Percentiles rank a stretch among this genome's conserved stretches.
These are phyloP conservation scores for Hippophae gyantsensis DNA, from an alignment of 306 rosid genomes.

Conservation along the genomic window DNA sequence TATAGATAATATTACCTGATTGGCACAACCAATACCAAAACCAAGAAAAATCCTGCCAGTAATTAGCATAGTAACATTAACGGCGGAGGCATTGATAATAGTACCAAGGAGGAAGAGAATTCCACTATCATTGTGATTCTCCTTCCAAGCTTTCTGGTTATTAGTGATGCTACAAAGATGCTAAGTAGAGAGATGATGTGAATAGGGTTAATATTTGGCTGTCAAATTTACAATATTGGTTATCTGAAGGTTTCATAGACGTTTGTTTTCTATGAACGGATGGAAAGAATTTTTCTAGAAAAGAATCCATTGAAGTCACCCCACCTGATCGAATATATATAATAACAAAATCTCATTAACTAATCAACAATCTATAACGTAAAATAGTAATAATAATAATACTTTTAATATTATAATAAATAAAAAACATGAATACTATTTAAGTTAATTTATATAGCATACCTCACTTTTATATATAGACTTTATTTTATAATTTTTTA, in stretches of 20 bases:
- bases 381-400: background rate
- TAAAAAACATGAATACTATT: too few species aligned
- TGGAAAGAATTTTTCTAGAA: slow-evolving; percentile 46
- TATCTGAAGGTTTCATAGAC: slow-evolving; percentile 19
- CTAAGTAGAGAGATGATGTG: slow-evolving; percentile 67
- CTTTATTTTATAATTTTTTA: too few species aligned
- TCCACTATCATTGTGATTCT: slow-evolving; percentile 61
- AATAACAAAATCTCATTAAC: background rate
- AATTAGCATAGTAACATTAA: slow-evolving; percentile 47
- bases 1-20: slow-evolving; percentile 53
- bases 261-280: slow-evolving; percentile 37
- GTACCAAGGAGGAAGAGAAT: slow-evolving; percentile 49
- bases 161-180: slow-evolving; percentile 49
- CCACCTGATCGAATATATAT: slow-evolving; percentile 36
- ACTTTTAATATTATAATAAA: background rate
- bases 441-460: too few species aligned
- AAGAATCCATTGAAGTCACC: slow-evolving; percentile 72
- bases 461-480: too few species aligned
- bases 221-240: slow-evolving; percentile 64
- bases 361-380: background rate
- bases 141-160: slow-evolving; percentile 48
- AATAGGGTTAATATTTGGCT: slow-evolving; percentile 53
- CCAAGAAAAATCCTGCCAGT: slow-evolving; percentile 62
- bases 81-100: slow-evolving; percentile 47
- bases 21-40: slow-evolving; percentile 78